Percentiles rank a stretch among this genome's conserved stretches.
Evolutionary conservation across 495 filamentous ascomycete species (phyloP).

Genomic region (Apodospora peruviana): DNA sequence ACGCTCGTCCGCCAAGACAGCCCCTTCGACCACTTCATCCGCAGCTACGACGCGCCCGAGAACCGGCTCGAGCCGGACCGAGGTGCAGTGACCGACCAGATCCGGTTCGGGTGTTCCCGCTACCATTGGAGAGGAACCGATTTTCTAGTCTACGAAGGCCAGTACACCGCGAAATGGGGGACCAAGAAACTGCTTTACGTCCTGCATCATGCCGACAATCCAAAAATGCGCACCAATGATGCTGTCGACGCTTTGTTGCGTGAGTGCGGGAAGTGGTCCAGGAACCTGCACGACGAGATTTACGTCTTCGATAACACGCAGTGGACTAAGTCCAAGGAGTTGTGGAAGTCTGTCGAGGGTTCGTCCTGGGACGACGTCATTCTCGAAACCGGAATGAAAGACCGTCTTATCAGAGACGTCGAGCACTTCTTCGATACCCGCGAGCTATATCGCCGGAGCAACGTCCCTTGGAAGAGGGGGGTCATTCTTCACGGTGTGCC

Average conservation of each 20-base stretch:
- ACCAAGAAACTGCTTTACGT: conserved; percentile 33
- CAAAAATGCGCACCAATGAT: neutral
- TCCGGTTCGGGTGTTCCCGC: conserved; percentile 40
- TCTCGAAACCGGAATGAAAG: conserved; percentile 49
- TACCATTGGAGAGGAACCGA: conserved; percentile 36
- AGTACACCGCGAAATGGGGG: conserved; percentile 27
- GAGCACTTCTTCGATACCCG: conserved; percentile 49
- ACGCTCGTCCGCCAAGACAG: conserved; percentile 5
- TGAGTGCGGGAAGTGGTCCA: conserved; percentile 34
- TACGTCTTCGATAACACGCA: conserved; percentile 49
- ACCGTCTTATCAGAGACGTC: conserved; percentile 45
- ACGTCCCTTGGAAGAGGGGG: conserved; percentile 54
- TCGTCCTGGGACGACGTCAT: conserved; percentile 55
- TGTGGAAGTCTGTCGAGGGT: conserved; percentile 50
- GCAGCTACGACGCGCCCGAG: conserved; percentile 13
- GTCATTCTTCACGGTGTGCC: conserved; percentile 47
- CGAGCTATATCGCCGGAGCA: conserved; percentile 42
- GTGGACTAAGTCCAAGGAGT: conserved; percentile 49
- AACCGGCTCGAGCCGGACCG: conserved; percentile 25
- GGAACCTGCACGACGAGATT: conserved; percentile 49
- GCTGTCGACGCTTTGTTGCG: conserved; percentile 45
- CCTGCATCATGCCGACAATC: conserved; percentile 25
- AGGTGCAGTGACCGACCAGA: conserved; percentile 27
- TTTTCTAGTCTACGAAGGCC: conserved; percentile 41
- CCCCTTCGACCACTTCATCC: neutral